Evolutionary conservation across 805 yeast species (phyloP).

Genomic region (Zygoascus ofunaensis): DNA sequence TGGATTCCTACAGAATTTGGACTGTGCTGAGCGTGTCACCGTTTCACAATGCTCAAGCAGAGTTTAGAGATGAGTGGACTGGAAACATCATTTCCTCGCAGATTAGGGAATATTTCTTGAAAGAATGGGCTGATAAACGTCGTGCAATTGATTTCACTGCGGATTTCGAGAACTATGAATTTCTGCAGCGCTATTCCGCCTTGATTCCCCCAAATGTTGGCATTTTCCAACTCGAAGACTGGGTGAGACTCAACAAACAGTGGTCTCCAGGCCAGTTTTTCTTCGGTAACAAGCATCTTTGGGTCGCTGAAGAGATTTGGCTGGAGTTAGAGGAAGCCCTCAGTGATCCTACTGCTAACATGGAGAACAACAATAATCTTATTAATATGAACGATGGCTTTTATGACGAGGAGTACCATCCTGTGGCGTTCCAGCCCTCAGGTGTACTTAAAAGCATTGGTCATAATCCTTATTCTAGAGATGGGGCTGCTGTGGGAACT

Average conservation of each 20-base stretch:
- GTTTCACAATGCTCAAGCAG: constrained; percentile 19
- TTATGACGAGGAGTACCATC: constrained; percentile 4
- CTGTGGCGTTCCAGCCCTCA: background rate
- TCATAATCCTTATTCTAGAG: background rate
- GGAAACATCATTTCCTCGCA: constrained; percentile 30
- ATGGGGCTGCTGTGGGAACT: background rate
- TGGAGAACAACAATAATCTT: background rate
- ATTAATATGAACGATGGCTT: background rate
- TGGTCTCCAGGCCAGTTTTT: constrained; percentile 29
- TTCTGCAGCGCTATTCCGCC: constrained; percentile 26
- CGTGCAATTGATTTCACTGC: constrained; percentile 30
- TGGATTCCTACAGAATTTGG: constrained; percentile 30
- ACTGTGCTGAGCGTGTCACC: constrained; percentile 26
- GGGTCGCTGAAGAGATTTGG: constrained; percentile 33
- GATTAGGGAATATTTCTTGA: constrained; percentile 28
- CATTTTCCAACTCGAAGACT: constrained; percentile 23
- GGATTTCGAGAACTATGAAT: constrained; percentile 33
- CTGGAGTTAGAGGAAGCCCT: constrained; percentile 26
- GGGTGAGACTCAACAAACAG: constrained; percentile 29
- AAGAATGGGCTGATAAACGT: constrained; percentile 33
- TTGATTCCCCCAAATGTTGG: constrained; percentile 25
- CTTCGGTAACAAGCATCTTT: constrained; percentile 29
- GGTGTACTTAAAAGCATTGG: no score
- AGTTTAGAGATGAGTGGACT: constrained; percentile 27
- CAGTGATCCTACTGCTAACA: constrained; percentile 4